Base-by-base conservation (phyloP, 495 filamentous ascomycete genomes). In the Neurospora sp. region DNA sequence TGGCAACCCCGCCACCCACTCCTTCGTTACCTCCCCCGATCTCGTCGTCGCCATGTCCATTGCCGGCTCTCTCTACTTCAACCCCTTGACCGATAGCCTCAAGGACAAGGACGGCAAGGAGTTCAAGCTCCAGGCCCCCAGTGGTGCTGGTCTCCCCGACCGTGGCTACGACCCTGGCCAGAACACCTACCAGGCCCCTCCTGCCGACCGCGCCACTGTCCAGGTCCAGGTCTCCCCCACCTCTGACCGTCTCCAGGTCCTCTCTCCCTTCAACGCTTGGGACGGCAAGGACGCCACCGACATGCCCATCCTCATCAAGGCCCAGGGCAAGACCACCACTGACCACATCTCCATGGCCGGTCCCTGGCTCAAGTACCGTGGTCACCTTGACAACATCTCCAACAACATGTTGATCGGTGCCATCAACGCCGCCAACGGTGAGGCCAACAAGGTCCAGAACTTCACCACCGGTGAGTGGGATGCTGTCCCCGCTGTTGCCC, bases 331-430 rank as follows among this genome's bases (percentile, higher is more conserved):
- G 91, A 98, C 96, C 74, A 99, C 96, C 73, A 99, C 96, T 76
- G 96, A 99, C 79, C 96, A 98, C 87, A 99, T 99, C 85, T 98
- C 96, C 73, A 98, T 95, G 93, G 96, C 96, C 80, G 96, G 96
- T 75, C 96, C 96, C 68, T 99, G 96, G 96, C 89, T 99, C 84
- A 99, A 99, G 88, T 99, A 99, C 90, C 94, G 96, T 89, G 96
- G 96, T 69, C 96, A 99, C 83, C 88, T 99, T 81, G 96, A 99
- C 88, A 99, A 99, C 89, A 98, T 99, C 87, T 98, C 96, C 80
- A 98, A 98, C 91, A 99, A 99, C 89, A 97, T 98, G 94, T 85
- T 99, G 83, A 98, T 99, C 79, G 96, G 96, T 86, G 96, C 96
- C 75, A 92, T 93, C 86, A 99, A 98, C 85, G 87, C 89, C 74